Conservation (phyloP, 1,139 yeast species). For the Suhomyces ambrosiae region DNA sequence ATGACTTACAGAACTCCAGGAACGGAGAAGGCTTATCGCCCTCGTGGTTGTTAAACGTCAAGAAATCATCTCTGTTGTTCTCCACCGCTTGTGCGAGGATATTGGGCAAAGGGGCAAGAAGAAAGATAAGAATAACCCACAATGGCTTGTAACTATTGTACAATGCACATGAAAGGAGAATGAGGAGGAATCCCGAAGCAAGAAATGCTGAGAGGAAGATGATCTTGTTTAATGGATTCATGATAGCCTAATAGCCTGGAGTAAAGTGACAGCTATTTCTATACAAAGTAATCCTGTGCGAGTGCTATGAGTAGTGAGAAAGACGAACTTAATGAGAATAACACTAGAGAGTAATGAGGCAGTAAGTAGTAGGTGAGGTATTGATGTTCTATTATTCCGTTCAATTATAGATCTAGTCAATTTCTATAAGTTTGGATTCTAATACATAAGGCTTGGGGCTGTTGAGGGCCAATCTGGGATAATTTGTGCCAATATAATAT, state of each 20-base stretch:
- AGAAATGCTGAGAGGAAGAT: slow-evolving; percentile 69
- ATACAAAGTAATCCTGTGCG: no score
- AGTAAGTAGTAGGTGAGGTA: no score
- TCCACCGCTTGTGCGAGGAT: slow-evolving; percentile 45
- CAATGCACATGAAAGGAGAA: slow-evolving; percentile 71
- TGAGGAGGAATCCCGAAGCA: slow-evolving; percentile 74
- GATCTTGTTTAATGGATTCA: slow-evolving; percentile 67
- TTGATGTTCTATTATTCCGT: no score
- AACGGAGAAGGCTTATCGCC: slow-evolving; percentile 47
- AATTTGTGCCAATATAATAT: no score
- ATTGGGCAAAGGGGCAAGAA: slow-evolving; percentile 74
- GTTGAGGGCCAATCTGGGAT: no score
- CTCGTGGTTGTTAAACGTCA: slow-evolving; percentile 59
- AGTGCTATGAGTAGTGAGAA: no score
- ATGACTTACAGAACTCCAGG: slow-evolving; percentile 60
- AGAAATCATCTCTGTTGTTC: slow-evolving; percentile 56
- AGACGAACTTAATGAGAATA: no score
- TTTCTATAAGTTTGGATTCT: no score
- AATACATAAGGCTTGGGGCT: no score
- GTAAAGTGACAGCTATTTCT: background rate
- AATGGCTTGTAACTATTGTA: slow-evolving; percentile 72
- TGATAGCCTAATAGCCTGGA: no score
- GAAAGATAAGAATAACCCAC: slow-evolving; percentile 64
- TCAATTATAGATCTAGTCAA: no score
- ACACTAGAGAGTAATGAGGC: no score